Conservation (phyloP, 163 green algal genomes). For the Coccomyxa subellipsoidea region DNA sequence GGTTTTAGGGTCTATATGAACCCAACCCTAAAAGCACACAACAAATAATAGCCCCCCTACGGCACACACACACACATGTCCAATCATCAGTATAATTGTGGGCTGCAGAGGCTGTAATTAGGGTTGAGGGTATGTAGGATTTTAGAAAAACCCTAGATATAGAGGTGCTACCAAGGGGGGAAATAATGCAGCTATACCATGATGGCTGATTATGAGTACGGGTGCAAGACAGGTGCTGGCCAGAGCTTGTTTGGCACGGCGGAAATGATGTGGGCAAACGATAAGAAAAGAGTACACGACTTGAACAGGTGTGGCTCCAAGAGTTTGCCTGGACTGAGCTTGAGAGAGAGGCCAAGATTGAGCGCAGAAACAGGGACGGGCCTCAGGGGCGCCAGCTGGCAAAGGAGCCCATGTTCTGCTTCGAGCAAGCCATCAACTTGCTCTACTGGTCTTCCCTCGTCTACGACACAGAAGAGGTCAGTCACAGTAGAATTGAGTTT, state of each 20-base stretch:
- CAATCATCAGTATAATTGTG: no score
- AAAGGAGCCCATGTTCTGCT: constrained; percentile 50
- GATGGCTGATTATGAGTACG: no score
- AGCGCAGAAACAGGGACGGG: constrained; percentile 4
- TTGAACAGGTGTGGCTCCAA: constrained; percentile 40
- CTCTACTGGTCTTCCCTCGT: constrained; percentile 38
- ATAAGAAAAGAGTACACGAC: background rate
- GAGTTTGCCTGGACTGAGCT: constrained; percentile 57
- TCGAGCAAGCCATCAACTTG: constrained; percentile 34
- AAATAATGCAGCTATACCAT: no score
- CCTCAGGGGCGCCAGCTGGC: background rate
- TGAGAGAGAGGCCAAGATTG: constrained; percentile 21
- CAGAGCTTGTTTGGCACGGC: background rate
- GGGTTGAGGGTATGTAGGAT: no score
- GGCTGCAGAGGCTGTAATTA: no score
- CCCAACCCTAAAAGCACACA: background rate
- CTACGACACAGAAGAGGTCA: constrained; percentile 34
- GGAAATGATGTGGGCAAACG: background rate
- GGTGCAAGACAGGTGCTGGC: no score
- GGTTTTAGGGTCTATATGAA: background rate
- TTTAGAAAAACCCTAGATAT: no score
- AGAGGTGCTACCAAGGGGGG: no score
- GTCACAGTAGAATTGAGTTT: background rate
- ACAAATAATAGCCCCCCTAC: no score
- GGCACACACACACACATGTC: no score